A percentile compares a stretch with the other conserved stretches of the same genome.
phyloP scores from a whole-genome alignment of 306 rosid species.

The Pachyrhizus erosus region DNA sequence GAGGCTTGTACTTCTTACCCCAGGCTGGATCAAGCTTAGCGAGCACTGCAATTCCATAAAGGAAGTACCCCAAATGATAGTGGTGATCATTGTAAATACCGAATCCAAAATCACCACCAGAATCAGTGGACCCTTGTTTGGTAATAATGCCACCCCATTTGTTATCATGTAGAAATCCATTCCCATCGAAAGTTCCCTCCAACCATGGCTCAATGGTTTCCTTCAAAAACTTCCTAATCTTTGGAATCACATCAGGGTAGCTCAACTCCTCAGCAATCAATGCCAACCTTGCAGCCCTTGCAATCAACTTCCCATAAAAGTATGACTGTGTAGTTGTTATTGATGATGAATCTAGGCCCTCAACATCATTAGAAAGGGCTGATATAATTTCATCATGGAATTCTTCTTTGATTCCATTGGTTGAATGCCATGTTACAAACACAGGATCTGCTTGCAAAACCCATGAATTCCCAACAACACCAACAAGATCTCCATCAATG shows the following conservation, averaged over 20 bases:
- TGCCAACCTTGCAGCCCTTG: conserved; percentile 88
- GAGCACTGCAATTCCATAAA: conserved; percentile 84
- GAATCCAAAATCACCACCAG: conserved; percentile 77
- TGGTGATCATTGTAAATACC: conserved; percentile 89
- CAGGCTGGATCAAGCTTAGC: conserved; percentile 77
- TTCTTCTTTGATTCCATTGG: conserved; percentile 59
- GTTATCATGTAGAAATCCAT: conserved; percentile 73
- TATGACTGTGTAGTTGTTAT: conserved; percentile 55
- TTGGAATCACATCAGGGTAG: conserved; percentile 64
- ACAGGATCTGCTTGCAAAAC: conserved; percentile 61
- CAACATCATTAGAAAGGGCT: conserved; percentile 67
- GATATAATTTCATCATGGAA: conserved; percentile 55
- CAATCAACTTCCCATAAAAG: conserved; percentile 75
- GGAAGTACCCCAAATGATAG: conserved; percentile 78
- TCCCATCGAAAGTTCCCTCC: conserved; percentile 73
- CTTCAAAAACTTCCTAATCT: conserved; percentile 58
- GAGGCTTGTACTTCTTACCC: conserved; percentile 74
- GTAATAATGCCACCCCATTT: conserved; percentile 92
- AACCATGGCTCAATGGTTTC: conserved; percentile 87
- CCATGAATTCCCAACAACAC: conserved; percentile 87
- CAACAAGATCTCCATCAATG: conserved; percentile 92
- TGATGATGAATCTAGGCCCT: conserved; percentile 49
- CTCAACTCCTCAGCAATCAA: conserved; percentile 86
- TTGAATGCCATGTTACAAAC: conserved; percentile 81
- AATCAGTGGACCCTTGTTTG: conserved; percentile 64